A percentile compares a stretch with the other conserved stretches of the same genome.
phyloP scores from a whole-genome alignment of 2,329 filamentous ascomycete genomes.

The Elsinoe necatrix region DNA sequence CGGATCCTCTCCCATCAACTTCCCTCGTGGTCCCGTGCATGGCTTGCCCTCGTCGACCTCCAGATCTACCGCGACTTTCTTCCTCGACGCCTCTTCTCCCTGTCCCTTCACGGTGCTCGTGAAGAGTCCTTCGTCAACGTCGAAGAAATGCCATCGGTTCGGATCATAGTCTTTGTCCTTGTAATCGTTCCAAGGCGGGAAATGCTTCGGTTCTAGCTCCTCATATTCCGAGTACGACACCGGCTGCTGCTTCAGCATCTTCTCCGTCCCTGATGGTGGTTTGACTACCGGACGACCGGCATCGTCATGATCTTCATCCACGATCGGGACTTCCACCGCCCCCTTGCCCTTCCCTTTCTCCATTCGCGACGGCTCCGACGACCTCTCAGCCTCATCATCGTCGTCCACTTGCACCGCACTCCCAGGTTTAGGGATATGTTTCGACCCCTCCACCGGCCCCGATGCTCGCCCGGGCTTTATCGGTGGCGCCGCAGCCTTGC shows the following conservation, averaged over 20 bases:
- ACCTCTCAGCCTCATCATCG: neutral
- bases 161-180: constrained; percentile 9
- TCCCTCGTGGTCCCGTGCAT: constrained; percentile 20
- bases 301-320: constrained; percentile 11
- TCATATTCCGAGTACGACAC: constrained; percentile 5
- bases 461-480: neutral
- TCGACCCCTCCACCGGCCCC: neutral
- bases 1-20: constrained; percentile 33
- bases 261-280: neutral
- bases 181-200: constrained; percentile 1
- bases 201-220: constrained; percentile 6
- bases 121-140: neutral
- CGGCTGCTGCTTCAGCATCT: neutral
- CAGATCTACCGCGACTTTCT: neutral
- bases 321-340: neutral
- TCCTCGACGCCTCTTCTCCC: neutral
- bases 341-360: neutral
- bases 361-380: neutral
- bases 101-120: constrained; percentile 2
- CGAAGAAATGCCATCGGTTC: constrained; percentile 13
- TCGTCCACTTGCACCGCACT: neutral
- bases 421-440: neutral
- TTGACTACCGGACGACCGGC: neutral
- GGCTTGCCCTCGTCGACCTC: neutral
- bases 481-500: neutral